phyloP scores from a whole-genome alignment of 2,329 filamentous ascomycete genomes.

The Penicillium verrucosum region DNA sequence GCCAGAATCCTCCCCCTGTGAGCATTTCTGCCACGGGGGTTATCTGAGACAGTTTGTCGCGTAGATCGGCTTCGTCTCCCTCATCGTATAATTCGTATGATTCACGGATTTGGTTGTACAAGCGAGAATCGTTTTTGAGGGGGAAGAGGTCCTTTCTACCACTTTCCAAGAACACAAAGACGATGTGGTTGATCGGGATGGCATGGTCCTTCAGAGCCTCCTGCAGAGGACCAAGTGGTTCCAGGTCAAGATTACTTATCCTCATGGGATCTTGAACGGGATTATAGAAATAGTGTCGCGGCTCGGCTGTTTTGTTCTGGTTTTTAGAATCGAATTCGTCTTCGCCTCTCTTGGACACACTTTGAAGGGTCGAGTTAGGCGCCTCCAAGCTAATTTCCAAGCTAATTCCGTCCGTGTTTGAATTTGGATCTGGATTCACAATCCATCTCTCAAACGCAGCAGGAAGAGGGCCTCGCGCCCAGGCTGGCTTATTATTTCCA shows the following conservation, averaged over 20 bases:
- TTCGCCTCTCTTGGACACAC: neutral
- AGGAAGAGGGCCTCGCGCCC: slow-evolving; percentile 26
- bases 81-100: slow-evolving; percentile 16
- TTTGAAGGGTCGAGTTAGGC: neutral
- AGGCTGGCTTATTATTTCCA: slow-evolving; percentile 15
- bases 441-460: slow-evolving; percentile 28
- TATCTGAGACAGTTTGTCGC: slow-evolving; percentile 23
- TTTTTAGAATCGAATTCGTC: neutral
- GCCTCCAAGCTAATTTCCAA: neutral
- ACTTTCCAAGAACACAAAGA: slow-evolving; percentile 32
- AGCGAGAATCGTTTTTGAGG: slow-evolving; percentile 24
- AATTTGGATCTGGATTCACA: neutral
- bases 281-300: slow-evolving; percentile 23
- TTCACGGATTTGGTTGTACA: slow-evolving; percentile 26
- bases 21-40: slow-evolving; percentile 30
- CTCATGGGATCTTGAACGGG: slow-evolving; percentile 29
- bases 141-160: slow-evolving; percentile 32
- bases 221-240: slow-evolving; percentile 22
- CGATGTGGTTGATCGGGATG: slow-evolving; percentile 29
- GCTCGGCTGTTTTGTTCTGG: neutral
- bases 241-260: slow-evolving; percentile 29
- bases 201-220: slow-evolving; percentile 23
- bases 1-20: slow-evolving; percentile 26
- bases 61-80: slow-evolving; percentile 14
- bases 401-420: neutral